Conservation (phyloP, 805 yeast species). For the Priceomyces haplophilus region DNA sequence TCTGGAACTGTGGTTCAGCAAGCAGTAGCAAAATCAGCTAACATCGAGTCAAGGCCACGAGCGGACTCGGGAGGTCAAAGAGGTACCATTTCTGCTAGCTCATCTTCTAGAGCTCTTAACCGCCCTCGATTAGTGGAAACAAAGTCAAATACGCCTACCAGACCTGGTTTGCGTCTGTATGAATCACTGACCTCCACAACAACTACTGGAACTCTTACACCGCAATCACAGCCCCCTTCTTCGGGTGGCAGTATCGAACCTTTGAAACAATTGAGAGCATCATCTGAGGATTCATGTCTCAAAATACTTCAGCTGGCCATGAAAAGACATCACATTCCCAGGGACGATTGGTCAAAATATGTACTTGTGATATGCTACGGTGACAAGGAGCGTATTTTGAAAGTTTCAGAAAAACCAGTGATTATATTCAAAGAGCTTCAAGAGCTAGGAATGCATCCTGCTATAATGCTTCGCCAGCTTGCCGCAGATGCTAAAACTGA, state of each 20-base stretch:
- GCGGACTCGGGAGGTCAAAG: conserved; percentile 7
- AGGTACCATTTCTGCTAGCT: conserved; percentile 3
- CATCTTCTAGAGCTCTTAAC: conserved; percentile 11
- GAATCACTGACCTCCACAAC: conserved; percentile 24
- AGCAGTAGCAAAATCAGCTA: conserved; percentile 18
- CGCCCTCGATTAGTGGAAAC: conserved; percentile 25
- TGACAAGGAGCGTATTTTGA: conserved; percentile 81
- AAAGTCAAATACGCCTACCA: conserved; percentile 12
- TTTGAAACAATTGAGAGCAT: conserved; percentile 76
- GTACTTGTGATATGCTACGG: conserved; percentile 88
- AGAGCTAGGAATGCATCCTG: conserved; percentile 83
- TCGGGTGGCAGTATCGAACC: conserved; percentile 49
- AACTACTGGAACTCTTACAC: conserved; percentile 9
- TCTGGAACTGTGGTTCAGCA: conserved; percentile 39
- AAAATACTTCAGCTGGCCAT: conserved; percentile 85
- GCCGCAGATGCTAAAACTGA: conserved; percentile 38
- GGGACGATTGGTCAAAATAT: conserved; percentile 83
- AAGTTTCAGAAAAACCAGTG: conserved; percentile 85
- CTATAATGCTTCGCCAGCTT: conserved; percentile 84
- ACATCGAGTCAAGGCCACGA: conserved; percentile 12
- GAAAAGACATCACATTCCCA: conserved; percentile 74
- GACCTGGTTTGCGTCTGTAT: conserved; percentile 17
- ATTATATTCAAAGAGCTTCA: conserved; percentile 77
- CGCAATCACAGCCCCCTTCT: conserved; percentile 7
- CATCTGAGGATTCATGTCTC: conserved; percentile 87